Conservation (phyloP, 441 rosid genomes). For the Adansonia gregorii region DNA sequence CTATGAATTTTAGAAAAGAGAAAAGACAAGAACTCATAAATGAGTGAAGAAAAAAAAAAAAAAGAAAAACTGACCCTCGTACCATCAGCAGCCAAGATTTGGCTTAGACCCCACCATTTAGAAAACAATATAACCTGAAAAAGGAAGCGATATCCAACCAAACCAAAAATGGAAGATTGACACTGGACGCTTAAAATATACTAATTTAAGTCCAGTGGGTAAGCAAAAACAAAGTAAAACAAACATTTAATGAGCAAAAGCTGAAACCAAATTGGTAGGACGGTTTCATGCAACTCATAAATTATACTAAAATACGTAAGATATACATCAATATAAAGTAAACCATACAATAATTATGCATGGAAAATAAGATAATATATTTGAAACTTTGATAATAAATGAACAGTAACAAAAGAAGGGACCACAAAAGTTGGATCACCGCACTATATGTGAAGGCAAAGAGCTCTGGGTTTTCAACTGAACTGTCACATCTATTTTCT, state of each 20-base stretch:
- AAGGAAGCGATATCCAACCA: constrained; percentile 23
- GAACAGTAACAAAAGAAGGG: constrained; percentile 26
- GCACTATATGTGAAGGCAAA: constrained; percentile 49
- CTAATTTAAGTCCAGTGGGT: constrained; percentile 47
- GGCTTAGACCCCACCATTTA: constrained; percentile 36
- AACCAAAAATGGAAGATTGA: constrained; percentile 25
- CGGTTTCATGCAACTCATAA: constrained; percentile 34
- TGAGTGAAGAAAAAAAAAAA: neutral
- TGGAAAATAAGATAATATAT: neutral
- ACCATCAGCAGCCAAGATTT: constrained; percentile 37
- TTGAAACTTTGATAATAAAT: neutral
- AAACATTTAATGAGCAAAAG: constrained; percentile 24
- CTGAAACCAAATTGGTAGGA: constrained; percentile 47
- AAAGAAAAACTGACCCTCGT: constrained; percentile 12
- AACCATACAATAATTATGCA: neutral
- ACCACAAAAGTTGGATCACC: constrained; percentile 33
- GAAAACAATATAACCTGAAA: constrained; percentile 9
- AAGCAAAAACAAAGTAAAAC: constrained; percentile 12
- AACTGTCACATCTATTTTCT: neutral
- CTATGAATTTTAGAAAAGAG: constrained; percentile 18
- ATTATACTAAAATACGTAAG: neutral
- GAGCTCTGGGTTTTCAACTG: constrained; percentile 6
- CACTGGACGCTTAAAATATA: constrained; percentile 21
- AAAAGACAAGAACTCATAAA: neutral
- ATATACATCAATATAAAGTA: neutral